Conservation (phyloP, 306 rosid species). For the Pterocarpus santalinus region DNA sequence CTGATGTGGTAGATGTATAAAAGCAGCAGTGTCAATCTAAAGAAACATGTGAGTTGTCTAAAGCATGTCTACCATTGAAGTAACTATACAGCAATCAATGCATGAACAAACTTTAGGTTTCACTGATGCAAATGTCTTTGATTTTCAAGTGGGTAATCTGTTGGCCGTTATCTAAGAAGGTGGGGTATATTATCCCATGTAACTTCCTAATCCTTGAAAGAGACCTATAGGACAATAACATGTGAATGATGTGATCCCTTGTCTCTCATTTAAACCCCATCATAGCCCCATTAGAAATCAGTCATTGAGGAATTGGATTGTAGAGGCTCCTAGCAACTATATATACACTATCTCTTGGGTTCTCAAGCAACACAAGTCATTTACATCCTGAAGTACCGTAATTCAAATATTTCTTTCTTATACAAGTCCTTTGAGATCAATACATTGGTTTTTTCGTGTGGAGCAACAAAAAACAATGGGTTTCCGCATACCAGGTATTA, state of each 20-base stretch:
- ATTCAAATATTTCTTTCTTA: constrained; percentile 27
- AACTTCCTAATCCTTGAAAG: neutral
- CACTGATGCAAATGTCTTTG: neutral
- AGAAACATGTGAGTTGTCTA: constrained; percentile 33
- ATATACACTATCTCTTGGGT: constrained; percentile 35
- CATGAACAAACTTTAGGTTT: neutral
- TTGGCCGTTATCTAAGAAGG: neutral
- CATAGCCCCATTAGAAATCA: neutral
- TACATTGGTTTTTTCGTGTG: neutral
- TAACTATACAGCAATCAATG: neutral
- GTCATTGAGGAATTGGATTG: neutral
- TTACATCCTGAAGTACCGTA: constrained; percentile 7
- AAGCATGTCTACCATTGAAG: constrained; percentile 24
- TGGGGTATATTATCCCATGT: neutral
- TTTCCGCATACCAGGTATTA: constrained; percentile 30
- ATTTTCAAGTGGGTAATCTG: neutral
- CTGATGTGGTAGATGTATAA: neutral
- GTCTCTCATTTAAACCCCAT: constrained; percentile 11
- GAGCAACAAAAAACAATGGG: constrained; percentile 39
- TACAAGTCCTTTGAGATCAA: constrained; percentile 21
- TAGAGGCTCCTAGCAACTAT: constrained; percentile 14
- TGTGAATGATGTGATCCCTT: constrained; percentile 36
- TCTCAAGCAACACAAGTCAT: constrained; percentile 17
- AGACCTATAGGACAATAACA: constrained; percentile 26
- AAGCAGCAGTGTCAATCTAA: neutral